Conservation (phyloP, 371 early-diverging fungal genomes). For the Apophysomyces ossiformis region DNA sequence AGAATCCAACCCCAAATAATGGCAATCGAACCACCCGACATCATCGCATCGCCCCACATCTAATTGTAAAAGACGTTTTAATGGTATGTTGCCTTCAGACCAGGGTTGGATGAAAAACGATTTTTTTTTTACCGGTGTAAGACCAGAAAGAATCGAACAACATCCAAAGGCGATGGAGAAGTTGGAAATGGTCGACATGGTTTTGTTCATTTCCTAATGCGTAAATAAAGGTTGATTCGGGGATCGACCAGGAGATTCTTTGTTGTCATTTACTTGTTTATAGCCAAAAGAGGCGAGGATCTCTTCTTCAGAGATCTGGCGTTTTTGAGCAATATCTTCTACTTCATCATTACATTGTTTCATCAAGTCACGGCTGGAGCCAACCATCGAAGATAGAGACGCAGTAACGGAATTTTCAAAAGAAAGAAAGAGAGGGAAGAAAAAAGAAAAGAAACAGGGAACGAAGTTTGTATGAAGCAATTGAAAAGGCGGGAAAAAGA, state of each 20-base stretch:
- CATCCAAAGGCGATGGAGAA: conserved; percentile 70
- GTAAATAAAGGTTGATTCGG: background rate
- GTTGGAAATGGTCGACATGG: conserved; percentile 65
- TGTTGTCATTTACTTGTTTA: conserved; percentile 42
- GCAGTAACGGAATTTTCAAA: conserved; percentile 20
- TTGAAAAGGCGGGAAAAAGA: background rate
- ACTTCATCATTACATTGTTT: conserved; percentile 19
- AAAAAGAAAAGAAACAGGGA: background rate
- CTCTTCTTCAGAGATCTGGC: conserved; percentile 42
- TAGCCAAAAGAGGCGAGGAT: conserved; percentile 57
- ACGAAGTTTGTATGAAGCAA: background rate
- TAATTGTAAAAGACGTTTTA: background rate
- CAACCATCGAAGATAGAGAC: conserved; percentile 24
- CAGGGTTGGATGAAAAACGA: background rate
- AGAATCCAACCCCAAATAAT: conserved; percentile 74
- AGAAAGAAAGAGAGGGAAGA: conserved; percentile 6
- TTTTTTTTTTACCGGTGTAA: conserved; percentile 51
- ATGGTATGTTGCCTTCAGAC: background rate
- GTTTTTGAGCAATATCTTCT: conserved; percentile 24
- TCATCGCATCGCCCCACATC: conserved; percentile 60
- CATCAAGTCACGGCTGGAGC: conserved; percentile 25
- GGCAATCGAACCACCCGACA: conserved; percentile 68
- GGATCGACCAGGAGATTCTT: background rate
- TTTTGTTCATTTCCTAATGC: conserved; percentile 65
- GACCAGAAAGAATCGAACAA: conserved; percentile 62